phyloP scores from a whole-genome alignment of 306 rosid species.

The Carpinus viminea region DNA sequence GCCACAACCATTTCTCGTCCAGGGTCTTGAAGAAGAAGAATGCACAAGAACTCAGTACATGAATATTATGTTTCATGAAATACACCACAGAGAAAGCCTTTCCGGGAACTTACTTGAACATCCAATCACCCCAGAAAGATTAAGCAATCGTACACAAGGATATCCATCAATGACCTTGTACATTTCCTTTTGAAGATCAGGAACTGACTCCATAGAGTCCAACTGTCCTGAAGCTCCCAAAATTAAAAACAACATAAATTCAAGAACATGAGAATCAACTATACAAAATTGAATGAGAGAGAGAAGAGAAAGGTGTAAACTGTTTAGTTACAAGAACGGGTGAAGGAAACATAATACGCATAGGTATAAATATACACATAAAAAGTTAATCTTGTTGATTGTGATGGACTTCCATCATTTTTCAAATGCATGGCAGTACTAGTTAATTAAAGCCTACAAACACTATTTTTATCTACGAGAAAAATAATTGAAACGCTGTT shows the following conservation, averaged over 20 bases:
- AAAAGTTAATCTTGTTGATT: not conserved
- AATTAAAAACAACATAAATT: constrained; percentile 11
- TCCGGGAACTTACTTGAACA: constrained; percentile 69
- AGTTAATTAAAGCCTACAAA: not conserved
- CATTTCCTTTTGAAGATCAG: constrained; percentile 91
- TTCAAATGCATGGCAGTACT: not conserved
- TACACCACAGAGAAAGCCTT: constrained; percentile 4
- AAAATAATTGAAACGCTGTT: too few relatives aligned
- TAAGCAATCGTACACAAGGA: constrained; percentile 84
- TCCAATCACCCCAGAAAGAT: constrained; percentile 81
- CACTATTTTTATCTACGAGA: too few relatives aligned
- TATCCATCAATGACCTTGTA: constrained; percentile 59
- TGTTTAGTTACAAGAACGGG: not conserved
- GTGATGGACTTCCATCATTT: too few relatives aligned
- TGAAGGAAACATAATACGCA: not conserved
- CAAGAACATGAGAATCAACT: not conserved
- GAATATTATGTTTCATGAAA: constrained; percentile 4
- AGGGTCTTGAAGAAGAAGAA: constrained; percentile 58
- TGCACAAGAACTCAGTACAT: constrained; percentile 13
- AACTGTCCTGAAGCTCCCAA: constrained; percentile 37
- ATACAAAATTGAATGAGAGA: not conserved
- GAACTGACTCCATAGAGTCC: constrained; percentile 77
- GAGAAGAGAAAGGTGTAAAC: not conserved
- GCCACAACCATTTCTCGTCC: constrained; percentile 82
- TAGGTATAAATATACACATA: too few relatives aligned